These are phyloP conservation scores for Peronospora farinosa DNA, from an alignment of 352 stramenopile species.

Conservation along the genomic window DNA sequence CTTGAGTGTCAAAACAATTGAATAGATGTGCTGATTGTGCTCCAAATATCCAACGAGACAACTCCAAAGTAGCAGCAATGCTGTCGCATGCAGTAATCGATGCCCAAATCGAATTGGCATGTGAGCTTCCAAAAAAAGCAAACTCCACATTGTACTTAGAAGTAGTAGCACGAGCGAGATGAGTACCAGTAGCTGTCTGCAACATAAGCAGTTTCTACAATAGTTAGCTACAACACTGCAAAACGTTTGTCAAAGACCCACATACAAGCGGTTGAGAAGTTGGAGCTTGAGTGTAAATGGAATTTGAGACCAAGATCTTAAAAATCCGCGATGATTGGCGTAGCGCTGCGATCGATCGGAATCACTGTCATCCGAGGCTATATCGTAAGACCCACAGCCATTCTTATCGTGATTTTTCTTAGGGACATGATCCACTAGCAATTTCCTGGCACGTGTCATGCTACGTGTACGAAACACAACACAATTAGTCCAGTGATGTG, in stretches of 20 bases:
- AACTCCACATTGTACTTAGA: constrained; percentile 62
- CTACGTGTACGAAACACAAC: constrained; percentile 10
- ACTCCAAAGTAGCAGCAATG: constrained; percentile 76
- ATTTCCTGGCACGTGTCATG: constrained; percentile 14
- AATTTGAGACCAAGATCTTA: constrained; percentile 30
- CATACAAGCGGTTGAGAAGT: constrained; percentile 68
- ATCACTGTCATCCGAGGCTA: constrained; percentile 13
- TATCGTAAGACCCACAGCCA: constrained; percentile 4
- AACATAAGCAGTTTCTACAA: background rate
- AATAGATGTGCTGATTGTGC: constrained; percentile 85
- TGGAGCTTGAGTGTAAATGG: constrained; percentile 50
- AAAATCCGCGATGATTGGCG: background rate
- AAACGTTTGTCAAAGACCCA: constrained; percentile 3
- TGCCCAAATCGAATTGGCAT: constrained; percentile 72
- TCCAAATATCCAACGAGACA: constrained; percentile 81
- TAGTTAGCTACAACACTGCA: constrained; percentile 4
- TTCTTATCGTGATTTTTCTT: background rate
- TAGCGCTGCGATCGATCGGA: constrained; percentile 4
- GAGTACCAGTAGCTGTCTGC: constrained; percentile 57
- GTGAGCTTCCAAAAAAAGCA: constrained; percentile 62
- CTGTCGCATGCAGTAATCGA: constrained; percentile 60
- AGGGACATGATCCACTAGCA: constrained; percentile 8
- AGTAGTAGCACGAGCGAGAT: constrained; percentile 48
- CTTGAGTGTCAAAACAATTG: constrained; percentile 85
- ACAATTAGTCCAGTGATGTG: constrained; percentile 3